Evolutionary conservation across 805 yeast species (phyloP).

Genomic region (Tetrapisispora taiwanensis): DNA sequence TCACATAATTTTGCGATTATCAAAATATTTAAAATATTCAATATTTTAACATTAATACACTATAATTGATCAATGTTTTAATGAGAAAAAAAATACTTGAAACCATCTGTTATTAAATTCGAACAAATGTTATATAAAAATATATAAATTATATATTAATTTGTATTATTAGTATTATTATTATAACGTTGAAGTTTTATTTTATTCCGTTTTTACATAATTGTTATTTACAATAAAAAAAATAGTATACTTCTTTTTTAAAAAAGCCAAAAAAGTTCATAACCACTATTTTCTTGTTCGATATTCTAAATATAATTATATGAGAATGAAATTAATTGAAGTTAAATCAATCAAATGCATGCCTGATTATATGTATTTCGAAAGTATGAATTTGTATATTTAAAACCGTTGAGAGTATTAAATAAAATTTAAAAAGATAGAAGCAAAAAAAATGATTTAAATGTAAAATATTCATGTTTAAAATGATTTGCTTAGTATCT

Average conservation of each 20-base stretch:
- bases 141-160: no score
- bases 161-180: no score
- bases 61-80: no score
- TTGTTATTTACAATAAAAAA: constrained; percentile 2
- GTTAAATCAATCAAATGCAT: constrained; percentile 2
- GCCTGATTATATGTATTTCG: neutral
- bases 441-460: neutral
- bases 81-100: no score
- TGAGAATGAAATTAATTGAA: constrained; percentile 4
- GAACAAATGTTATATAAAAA: no score
- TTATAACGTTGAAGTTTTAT: constrained; percentile 5
- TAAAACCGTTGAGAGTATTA: constrained; percentile 4
- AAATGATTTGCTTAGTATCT: constrained; percentile 54
- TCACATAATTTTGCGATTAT: no score
- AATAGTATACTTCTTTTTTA: neutral
- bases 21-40: no score
- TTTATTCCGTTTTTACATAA: constrained; percentile 3
- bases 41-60: no score
- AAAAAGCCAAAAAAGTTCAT: neutral
- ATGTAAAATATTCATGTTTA: neutral
- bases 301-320: neutral
- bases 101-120: no score
- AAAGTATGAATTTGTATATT: neutral
- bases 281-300: neutral
- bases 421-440: neutral